Percentiles rank a stretch among this genome's conserved stretches.
phyloP scores from a whole-genome alignment of 225 moss, liverwort and hornwort species.

The Pleurozium schreberi region DNA sequence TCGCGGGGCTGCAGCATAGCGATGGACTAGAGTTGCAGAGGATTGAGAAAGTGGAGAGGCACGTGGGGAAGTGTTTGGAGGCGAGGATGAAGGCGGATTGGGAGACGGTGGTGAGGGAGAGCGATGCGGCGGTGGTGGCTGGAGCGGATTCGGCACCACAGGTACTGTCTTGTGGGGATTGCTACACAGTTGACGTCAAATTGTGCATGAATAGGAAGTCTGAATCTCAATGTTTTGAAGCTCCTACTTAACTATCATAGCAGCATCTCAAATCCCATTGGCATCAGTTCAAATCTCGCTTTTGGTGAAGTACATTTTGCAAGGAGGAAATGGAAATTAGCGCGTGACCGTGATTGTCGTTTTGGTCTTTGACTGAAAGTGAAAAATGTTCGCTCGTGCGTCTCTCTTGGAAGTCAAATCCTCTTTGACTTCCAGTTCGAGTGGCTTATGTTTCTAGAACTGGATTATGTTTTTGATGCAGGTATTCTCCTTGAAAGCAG shows the following conservation, averaged over 20 bases:
- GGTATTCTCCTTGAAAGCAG: conserved; percentile 80
- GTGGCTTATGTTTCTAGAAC: neutral
- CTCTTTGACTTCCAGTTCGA: conserved; percentile 20
- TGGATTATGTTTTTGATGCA: neutral
- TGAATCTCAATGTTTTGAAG: too few relatives aligned
- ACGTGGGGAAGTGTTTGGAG: conserved; percentile 52
- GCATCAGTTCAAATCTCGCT: neutral
- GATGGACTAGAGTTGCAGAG: conserved; percentile 58
- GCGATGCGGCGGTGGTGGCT: conserved; percentile 78
- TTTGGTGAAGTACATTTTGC: neutral
- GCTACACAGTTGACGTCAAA: neutral
- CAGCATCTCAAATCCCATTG: neutral
- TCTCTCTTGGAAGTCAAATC: conserved; percentile 9
- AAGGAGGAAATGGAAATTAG: neutral
- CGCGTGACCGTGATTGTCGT: neutral
- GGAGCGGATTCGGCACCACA: conserved; percentile 87
- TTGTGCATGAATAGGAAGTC: too few relatives aligned
- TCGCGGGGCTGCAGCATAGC: conserved; percentile 40
- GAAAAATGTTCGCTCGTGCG: neutral
- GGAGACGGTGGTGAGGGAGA: conserved; percentile 56
- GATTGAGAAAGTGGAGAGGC: conserved; percentile 62
- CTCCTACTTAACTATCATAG: neutral
- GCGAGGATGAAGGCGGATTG: conserved; percentile 65
- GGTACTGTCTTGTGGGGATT: neutral
- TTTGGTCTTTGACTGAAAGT: neutral